Percentiles rank a stretch among this genome's conserved stretches.
phyloP scores from a whole-genome alignment of 2,329 filamentous ascomycete genomes.

The Apiospora aurea region DNA sequence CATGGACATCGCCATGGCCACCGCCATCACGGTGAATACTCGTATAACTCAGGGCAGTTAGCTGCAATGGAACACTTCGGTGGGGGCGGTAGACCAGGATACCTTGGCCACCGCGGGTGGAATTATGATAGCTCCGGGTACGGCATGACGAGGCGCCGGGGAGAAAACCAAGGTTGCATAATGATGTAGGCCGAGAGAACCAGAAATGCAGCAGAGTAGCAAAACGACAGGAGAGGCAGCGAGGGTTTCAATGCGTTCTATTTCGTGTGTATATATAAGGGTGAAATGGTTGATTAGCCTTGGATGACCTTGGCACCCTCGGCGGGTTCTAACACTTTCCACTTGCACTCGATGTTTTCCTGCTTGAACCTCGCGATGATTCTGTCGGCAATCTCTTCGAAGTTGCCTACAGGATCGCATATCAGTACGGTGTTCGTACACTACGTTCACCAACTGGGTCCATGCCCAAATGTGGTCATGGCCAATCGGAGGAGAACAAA shows the following conservation, averaged over 20 bases:
- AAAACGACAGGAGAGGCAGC: neutral
- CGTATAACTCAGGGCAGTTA: neutral
- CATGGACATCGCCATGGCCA: neutral
- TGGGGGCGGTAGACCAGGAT: neutral
- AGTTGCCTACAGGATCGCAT: slow-evolving; percentile 58
- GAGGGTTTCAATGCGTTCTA: neutral
- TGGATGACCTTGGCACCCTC: slow-evolving; percentile 62
- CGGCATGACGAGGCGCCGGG: neutral
- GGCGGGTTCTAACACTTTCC: slow-evolving; percentile 88
- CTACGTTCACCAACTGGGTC: neutral
- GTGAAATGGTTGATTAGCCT: neutral
- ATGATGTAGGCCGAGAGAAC: neutral
- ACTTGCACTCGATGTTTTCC: slow-evolving; percentile 79
- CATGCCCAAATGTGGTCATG: neutral
- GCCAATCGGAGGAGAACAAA: neutral
- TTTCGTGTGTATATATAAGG: neutral
- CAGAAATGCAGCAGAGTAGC: neutral
- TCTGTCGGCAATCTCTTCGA: slow-evolving; percentile 81
- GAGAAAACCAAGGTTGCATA: neutral
- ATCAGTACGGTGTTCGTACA: neutral
- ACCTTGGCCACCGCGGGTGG: neutral
- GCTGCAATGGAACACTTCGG: neutral
- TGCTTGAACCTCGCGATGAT: slow-evolving; percentile 78
- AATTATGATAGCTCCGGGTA: neutral
- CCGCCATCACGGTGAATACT: neutral